These are phyloP conservation scores for Pyricularia sp. DNA, from an alignment of 2,329 filamentous ascomycete species.

Conservation along the genomic window DNA sequence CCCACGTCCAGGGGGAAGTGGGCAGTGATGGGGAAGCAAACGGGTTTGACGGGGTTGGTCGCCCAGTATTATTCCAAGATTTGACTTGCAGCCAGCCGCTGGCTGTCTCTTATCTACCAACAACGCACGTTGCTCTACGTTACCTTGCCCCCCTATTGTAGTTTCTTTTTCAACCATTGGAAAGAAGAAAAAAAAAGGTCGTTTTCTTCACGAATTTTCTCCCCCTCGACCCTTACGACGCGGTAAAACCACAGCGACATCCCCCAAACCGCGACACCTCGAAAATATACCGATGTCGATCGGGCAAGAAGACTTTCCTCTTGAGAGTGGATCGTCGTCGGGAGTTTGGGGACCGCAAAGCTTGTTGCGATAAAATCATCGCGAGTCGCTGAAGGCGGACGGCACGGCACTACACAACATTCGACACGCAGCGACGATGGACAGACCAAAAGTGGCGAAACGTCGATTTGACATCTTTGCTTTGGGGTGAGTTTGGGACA, in stretches of 20 bases:
- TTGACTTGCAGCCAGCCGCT: neutral
- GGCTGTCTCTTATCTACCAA: neutral
- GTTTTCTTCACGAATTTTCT: neutral
- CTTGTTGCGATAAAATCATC: neutral
- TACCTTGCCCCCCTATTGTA: neutral
- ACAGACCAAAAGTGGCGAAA: neutral
- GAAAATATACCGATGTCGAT: neutral
- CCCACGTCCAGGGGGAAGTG: neutral
- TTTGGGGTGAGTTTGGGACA: neutral
- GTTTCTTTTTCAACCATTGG: neutral
- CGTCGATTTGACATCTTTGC: neutral
- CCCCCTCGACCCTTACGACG: neutral
- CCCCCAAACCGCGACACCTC: neutral
- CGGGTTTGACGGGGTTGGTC: too few species aligned
- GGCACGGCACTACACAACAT: neutral
- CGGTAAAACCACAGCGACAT: neutral
- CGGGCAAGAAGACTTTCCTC: neutral
- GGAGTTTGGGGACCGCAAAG: neutral
- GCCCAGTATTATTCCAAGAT: neutral
- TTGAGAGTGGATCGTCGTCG: neutral
- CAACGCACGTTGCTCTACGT: neutral
- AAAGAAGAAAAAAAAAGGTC: neutral
- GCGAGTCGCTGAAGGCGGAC: neutral
- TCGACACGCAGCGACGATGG: neutral
- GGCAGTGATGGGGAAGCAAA: neutral